Base-by-base conservation (phyloP, 441 rosid genomes). In the Populus trichocarpa region DNA sequence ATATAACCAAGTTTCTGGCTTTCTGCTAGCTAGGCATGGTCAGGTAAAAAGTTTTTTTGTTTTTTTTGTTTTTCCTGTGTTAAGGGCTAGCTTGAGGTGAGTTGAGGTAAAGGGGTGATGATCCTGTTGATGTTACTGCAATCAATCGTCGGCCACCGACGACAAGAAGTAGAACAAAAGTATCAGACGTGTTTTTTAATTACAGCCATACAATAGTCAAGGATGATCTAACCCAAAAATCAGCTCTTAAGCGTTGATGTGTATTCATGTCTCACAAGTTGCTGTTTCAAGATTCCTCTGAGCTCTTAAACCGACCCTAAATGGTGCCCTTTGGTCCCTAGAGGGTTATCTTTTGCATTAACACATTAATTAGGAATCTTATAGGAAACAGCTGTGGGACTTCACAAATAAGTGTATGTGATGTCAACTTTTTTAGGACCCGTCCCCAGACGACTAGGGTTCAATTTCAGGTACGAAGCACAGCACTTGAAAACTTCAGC, bases 231-330 rank as follows among this genome's bases (percentile, higher is more conserved):
- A 79, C 40, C 59, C 61, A 28, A 70, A 33, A 75, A 50, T 75
- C 38, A 59, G 22, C 57, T 42, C 50, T 50, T 57, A 81, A 35
- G 4, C 8, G 50, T 30, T 66, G 36, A 40, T 18, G 64, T 65
- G 67, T 36, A 18, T 67, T 69, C 65, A 61, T 50, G 18, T 81
- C 36, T 23, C 70, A 42, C 53, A 53, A n/a, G 61, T 71, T 14
- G 61, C 79, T 70, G 30, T 13, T 69, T 74, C 67, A 72, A 50
- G 77, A 57, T 72, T 80, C 50, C 69, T 59, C 30, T 18, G 63
- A 38, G 46, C 22, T 40, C 69, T 28, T 42, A 33, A 53, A 70
- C 10, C 66, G 72, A 32, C 25, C 13, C 61, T 5, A 57, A 40
- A 32, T 65, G 66, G 36, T 36, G 76, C 23, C 59, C 30, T n/a